Evolutionary conservation across 2,329 filamentous ascomycete genomes (phyloP).

Genomic region (Cytospora leucostoma): DNA sequence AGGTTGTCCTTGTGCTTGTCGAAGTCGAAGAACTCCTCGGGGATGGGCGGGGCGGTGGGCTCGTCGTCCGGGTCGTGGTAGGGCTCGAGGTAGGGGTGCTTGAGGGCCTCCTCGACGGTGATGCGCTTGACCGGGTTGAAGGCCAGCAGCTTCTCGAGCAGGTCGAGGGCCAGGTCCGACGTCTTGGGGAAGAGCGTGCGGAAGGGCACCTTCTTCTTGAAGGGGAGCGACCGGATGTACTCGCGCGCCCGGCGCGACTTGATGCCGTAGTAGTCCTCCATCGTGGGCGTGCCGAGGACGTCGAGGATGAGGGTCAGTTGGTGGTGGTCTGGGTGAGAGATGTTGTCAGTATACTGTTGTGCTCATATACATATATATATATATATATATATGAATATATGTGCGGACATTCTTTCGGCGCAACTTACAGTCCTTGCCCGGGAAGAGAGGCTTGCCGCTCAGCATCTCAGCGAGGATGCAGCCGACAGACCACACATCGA

Average conservation of each 20-base stretch:
- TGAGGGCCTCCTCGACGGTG: conserved; percentile 93
- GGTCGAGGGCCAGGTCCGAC: conserved; percentile 91
- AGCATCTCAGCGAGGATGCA: conserved; percentile 99
- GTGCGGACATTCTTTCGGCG: background rate
- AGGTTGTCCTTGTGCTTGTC: conserved; percentile 99
- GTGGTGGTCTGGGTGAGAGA: conserved; percentile 73
- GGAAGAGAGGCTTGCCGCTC: conserved; percentile 96
- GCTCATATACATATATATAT: background rate
- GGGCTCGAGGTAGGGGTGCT: conserved; percentile 96
- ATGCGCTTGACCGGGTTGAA: conserved; percentile 99
- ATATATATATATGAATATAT: background rate
- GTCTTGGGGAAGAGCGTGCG: conserved; percentile 97
- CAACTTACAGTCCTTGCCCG: conserved; percentile 91
- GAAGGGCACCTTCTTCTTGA: conserved; percentile 99
- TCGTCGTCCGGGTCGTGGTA: conserved; percentile 99
- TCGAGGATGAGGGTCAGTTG: conserved; percentile 96
- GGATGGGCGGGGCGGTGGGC: conserved; percentile 93
- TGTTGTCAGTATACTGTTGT: conserved; percentile 21
- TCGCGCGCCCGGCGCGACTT: conserved; percentile 96
- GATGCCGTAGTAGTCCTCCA: conserved; percentile 99
- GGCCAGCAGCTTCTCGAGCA: conserved; percentile 91
- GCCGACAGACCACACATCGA: conserved; percentile 98
- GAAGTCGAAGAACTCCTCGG: conserved; percentile 99
- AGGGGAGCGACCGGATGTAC: conserved; percentile 96
- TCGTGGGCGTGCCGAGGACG: conserved; percentile 94